Percentiles rank a stretch among this genome's conserved stretches.
Evolutionary conservation across 2,329 filamentous ascomycete genomes (phyloP).

Genomic region (Botrytis elliptica): DNA sequence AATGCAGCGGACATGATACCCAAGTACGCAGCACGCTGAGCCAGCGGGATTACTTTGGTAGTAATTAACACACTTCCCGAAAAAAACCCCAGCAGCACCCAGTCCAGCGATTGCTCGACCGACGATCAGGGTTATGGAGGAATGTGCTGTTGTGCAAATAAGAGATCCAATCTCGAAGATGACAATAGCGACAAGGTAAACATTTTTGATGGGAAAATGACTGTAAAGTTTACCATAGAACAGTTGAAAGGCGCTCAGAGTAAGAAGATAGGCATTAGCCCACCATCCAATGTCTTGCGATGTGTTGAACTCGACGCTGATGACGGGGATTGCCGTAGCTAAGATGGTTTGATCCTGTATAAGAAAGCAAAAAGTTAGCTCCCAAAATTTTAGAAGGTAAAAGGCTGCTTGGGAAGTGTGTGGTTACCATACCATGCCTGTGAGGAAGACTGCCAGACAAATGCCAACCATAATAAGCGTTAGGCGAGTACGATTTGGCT

Average conservation of each 20-base stretch:
- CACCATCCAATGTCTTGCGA: conserved; percentile 12
- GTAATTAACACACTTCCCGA: conserved; percentile 1
- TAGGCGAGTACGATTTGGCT: neutral
- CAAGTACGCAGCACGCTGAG: conserved; percentile 10
- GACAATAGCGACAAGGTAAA: conserved; percentile 5
- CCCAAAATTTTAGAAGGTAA: neutral
- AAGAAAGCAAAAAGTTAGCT: neutral
- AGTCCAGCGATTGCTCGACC: conserved; percentile 14
- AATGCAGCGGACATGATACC: conserved; percentile 15
- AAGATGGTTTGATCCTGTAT: conserved; percentile 15
- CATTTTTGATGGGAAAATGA: conserved; percentile 8
- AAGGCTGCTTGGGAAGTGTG: neutral
- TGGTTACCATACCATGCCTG: conserved; percentile 6
- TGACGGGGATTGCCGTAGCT: conserved; percentile 11
- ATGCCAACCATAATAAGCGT: conserved; percentile 1
- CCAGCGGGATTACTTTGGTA: conserved; percentile 5
- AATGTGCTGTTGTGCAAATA: neutral
- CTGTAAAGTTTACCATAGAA: conserved; percentile 11
- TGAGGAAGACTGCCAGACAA: conserved; percentile 11
- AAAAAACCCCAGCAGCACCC: conserved; percentile 7
- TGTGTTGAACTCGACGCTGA: conserved; percentile 15
- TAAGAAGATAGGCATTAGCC: conserved; percentile 4
- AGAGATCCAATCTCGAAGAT: conserved; percentile 11
- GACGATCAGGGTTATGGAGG: neutral
- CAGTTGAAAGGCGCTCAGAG: neutral